A percentile compares a stretch with the other conserved stretches of the same genome.
Conservation (phyloP, 2,329 filamentous ascomycete genomes). For the Apiospora hydei region DNA sequence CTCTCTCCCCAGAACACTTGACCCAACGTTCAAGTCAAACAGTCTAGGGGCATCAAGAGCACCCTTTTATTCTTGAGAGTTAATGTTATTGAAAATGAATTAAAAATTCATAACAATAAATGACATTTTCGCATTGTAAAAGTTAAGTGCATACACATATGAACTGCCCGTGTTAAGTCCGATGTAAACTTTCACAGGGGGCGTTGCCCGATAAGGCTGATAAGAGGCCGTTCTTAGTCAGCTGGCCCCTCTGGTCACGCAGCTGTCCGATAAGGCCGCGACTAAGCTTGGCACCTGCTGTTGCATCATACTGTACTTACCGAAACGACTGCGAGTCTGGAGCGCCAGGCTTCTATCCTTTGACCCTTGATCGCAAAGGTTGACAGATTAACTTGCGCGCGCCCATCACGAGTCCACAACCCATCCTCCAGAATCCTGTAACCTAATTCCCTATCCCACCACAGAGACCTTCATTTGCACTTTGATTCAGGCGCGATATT, state of each 20-base stretch:
- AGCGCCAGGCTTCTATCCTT: constrained; percentile 23
- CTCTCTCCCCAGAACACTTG: neutral
- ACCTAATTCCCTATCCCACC: neutral
- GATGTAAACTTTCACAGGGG: neutral
- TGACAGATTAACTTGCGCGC: constrained; percentile 1
- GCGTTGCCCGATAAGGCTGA: neutral
- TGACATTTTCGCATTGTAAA: neutral
- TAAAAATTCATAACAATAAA: neutral
- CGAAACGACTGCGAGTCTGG: constrained; percentile 15
- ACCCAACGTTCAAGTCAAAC: neutral
- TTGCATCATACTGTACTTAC: constrained; percentile 21
- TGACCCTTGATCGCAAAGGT: constrained; percentile 18
- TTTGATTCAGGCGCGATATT: neutral
- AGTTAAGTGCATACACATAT: neutral
- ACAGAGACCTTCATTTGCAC: constrained; percentile 2
- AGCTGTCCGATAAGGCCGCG: constrained; percentile 23
- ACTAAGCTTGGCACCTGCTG: constrained; percentile 22
- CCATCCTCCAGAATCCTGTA: constrained; percentile 5
- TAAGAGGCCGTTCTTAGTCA: constrained; percentile 14
- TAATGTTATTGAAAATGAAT: too few relatives aligned
- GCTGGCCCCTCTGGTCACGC: constrained; percentile 19
- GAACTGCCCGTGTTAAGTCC: neutral
- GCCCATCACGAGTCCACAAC: neutral
- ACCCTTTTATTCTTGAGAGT: neutral
- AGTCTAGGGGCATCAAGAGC: neutral